phyloP scores from a whole-genome alignment of 768 basidiomycete species.

The Kwoniella dendrophila region DNA sequence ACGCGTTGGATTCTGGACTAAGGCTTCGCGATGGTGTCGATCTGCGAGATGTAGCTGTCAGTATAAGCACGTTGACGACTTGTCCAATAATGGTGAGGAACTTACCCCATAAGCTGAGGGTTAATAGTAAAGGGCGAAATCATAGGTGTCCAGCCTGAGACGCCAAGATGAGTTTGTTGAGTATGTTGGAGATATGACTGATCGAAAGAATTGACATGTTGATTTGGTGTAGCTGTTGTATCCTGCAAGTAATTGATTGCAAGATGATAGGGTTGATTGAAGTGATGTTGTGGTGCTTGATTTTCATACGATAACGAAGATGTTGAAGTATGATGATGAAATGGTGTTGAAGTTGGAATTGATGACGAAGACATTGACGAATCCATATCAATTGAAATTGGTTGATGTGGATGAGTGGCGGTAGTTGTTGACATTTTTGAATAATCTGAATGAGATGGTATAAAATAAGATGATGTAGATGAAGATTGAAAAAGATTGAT shows the following conservation, averaged over 20 bases:
- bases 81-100: not conserved
- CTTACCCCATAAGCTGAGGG: constrained; percentile 21
- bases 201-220: not conserved
- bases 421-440: constrained; percentile 8
- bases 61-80: not conserved
- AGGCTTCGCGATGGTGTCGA: constrained; percentile 10
- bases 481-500: not conserved
- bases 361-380: not conserved
- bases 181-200: not conserved
- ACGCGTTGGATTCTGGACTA: constrained; percentile 11
- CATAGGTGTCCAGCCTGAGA: constrained; percentile 10
- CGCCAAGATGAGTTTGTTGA: constrained; percentile 8
- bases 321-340: not conserved
- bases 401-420: not conserved
- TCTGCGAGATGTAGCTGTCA: not conserved
- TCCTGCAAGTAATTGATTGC: constrained; percentile 1
- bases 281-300: not conserved
- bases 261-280: constrained; percentile 3
- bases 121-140: constrained; percentile 2
- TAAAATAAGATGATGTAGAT: not conserved
- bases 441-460: not conserved
- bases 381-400: not conserved
- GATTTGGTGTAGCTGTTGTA: not conserved
- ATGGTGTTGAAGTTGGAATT: not conserved
- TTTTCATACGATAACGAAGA: too few relatives aligned